Percentiles rank a stretch among this genome's conserved stretches.
Conservation (phyloP, 2,329 filamentous ascomycete genomes). For the Gnomoniopsis sp. region DNA sequence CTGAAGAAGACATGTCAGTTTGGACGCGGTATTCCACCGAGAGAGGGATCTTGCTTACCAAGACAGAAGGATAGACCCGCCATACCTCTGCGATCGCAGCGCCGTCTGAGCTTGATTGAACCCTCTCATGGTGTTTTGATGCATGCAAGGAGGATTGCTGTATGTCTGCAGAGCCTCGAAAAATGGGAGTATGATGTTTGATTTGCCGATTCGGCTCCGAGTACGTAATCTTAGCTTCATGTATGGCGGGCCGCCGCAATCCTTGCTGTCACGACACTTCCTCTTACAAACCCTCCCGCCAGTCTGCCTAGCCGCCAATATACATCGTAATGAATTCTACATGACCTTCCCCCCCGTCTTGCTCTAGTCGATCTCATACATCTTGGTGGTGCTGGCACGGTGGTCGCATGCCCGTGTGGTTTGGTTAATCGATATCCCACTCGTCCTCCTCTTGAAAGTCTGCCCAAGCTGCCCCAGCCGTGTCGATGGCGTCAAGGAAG, state of each 20-base stretch:
- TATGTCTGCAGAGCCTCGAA: too few relatives aligned
- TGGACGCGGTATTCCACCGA: neutral
- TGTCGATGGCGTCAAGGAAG: neutral
- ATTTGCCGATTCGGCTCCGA: neutral
- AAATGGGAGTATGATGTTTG: too few relatives aligned
- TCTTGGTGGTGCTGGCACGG: too few relatives aligned
- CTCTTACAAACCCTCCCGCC: too few relatives aligned
- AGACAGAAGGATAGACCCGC: neutral
- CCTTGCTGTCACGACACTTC: too few relatives aligned
- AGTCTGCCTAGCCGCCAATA: too few relatives aligned
- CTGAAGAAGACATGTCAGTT: constrained; percentile 1
- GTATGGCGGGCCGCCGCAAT: too few relatives aligned
- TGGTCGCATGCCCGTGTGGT: neutral
- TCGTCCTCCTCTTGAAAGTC: neutral
- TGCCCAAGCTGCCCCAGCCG: too few relatives aligned
- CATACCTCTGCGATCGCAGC: constrained; percentile 6
- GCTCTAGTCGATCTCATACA: too few relatives aligned
- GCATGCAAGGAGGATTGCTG: neutral
- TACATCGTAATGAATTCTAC: too few relatives aligned
- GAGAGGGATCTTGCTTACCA: neutral
- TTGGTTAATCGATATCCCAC: neutral
- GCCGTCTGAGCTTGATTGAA: constrained; percentile 10
- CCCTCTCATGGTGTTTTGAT: constrained; percentile 9
- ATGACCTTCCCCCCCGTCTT: too few relatives aligned
- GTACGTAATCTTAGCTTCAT: too few relatives aligned